Evolutionary conservation across 2,329 filamentous ascomycete genomes (phyloP).

Genomic region (Fusarium tjaetaba): DNA sequence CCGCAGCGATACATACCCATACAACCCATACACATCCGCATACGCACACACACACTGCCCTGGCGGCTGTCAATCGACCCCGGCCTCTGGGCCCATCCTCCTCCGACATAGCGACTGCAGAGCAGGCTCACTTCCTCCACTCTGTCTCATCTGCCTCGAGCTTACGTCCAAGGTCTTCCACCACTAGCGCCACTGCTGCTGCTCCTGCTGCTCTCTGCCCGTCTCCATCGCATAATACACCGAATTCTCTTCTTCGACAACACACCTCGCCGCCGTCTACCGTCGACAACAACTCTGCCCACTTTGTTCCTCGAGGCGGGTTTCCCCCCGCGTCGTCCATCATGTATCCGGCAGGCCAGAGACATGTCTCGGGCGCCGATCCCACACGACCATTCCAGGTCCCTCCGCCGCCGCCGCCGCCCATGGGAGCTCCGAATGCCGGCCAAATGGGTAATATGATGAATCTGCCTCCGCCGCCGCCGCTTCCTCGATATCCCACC

Average conservation of each 20-base stretch:
- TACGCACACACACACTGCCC: slow-evolving; percentile 11
- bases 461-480: slow-evolving; percentile 64
- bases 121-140: slow-evolving; percentile 37
- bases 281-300: slow-evolving; percentile 29
- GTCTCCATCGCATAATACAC: slow-evolving; percentile 28
- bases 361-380: slow-evolving; percentile 59
- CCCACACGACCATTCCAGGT: slow-evolving; percentile 63
- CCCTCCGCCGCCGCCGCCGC: slow-evolving; percentile 64
- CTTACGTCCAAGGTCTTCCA: slow-evolving; percentile 40
- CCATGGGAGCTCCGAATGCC: slow-evolving; percentile 61
- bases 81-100: slow-evolving; percentile 40
- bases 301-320: slow-evolving; percentile 42
- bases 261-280: slow-evolving; percentile 28
- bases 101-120: slow-evolving; percentile 32
- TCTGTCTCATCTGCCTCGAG: slow-evolving; percentile 34
- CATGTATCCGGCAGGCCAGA: slow-evolving; percentile 67
- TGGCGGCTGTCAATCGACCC: slow-evolving; percentile 26
- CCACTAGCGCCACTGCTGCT: slow-evolving; percentile 32
- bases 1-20: slow-evolving; percentile 8
- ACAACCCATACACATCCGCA: slow-evolving; percentile 8
- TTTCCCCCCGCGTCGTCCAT: slow-evolving; percentile 45
- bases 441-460: slow-evolving; percentile 58
- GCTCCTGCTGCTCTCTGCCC: slow-evolving; percentile 21
- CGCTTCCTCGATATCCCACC: slow-evolving; percentile 58
- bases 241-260: slow-evolving; percentile 29